Conservation (phyloP, 371 early-diverging fungal genomes). For the Coemansia sp. region DNA sequence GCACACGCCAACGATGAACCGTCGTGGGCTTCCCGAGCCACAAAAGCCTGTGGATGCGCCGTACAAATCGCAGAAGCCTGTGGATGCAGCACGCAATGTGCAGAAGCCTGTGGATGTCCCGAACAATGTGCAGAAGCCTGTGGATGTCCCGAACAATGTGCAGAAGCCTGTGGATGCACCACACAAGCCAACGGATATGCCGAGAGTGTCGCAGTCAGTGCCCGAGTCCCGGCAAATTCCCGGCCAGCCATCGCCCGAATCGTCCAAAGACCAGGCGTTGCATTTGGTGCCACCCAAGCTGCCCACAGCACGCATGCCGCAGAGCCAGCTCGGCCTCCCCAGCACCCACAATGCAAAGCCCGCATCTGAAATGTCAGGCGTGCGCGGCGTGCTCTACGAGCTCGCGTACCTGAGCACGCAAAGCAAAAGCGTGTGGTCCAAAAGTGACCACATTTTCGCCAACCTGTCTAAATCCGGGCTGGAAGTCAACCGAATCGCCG, state of each 20-base stretch:
- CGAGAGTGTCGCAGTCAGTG: conserved; percentile 2
- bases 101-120: background rate
- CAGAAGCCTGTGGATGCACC: background rate
- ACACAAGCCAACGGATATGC: background rate
- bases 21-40: conserved; percentile 14
- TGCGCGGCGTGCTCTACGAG: conserved; percentile 44
- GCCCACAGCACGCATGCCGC: conserved; percentile 25
- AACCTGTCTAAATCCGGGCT: conserved; percentile 40
- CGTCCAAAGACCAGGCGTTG: background rate
- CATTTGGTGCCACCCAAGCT: conserved; percentile 8
- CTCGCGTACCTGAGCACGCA: conserved; percentile 48
- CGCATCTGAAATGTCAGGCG: conserved; percentile 10
- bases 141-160: background rate
- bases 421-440: conserved; percentile 41
- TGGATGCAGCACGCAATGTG: background rate
- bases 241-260: background rate
- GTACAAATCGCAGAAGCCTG: background rate
- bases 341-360: conserved; percentile 1
- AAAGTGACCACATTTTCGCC: conserved; percentile 35
- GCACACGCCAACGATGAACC: conserved; percentile 42
- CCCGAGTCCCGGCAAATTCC: background rate
- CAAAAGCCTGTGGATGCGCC: conserved; percentile 9
- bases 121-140: background rate
- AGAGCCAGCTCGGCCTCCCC: conserved; percentile 23
- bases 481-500: conserved; percentile 48